A percentile compares a stretch with the other conserved stretches of the same genome.
Evolutionary conservation across 2,329 filamentous ascomycete species (phyloP).

Genomic region (Endocalyx cinctus): DNA sequence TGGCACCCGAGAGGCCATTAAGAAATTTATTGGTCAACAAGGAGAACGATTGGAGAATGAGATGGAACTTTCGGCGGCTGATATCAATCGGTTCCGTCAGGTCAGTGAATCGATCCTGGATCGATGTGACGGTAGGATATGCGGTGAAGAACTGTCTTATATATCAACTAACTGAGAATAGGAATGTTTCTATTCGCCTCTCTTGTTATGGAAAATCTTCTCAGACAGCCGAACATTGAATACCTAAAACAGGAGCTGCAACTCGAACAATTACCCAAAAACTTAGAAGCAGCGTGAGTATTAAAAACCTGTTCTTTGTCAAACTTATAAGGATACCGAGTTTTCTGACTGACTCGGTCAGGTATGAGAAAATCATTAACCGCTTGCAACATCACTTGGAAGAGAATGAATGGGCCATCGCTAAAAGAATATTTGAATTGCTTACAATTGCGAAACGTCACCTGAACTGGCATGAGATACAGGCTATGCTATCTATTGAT

Average conservation of each 20-base stretch:
- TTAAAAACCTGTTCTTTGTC: too few species aligned
- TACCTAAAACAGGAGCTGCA: constrained; percentile 17
- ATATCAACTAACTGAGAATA: too few species aligned
- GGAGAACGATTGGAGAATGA: constrained; percentile 1
- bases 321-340: too few species aligned
- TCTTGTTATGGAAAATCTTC: constrained; percentile 26
- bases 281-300: too few species aligned
- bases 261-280: too few species aligned
- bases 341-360: too few species aligned
- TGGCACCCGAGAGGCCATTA: background rate
- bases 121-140: constrained; percentile 3
- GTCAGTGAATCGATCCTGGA: background rate
- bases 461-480: constrained; percentile 37
- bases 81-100: too few species aligned
- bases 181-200: constrained; percentile 29
- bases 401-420: constrained; percentile 16
- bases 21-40: constrained; percentile 1
- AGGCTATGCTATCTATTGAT: constrained; percentile 29
- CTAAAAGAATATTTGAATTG: constrained; percentile 33
- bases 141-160: background rate
- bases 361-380: constrained; percentile 25
- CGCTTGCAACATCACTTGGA: constrained; percentile 11
- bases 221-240: constrained; percentile 12
- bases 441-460: constrained; percentile 34
- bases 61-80: too few species aligned